Conservation (phyloP, 441 rosid species). For the Iberis amara region DNA sequence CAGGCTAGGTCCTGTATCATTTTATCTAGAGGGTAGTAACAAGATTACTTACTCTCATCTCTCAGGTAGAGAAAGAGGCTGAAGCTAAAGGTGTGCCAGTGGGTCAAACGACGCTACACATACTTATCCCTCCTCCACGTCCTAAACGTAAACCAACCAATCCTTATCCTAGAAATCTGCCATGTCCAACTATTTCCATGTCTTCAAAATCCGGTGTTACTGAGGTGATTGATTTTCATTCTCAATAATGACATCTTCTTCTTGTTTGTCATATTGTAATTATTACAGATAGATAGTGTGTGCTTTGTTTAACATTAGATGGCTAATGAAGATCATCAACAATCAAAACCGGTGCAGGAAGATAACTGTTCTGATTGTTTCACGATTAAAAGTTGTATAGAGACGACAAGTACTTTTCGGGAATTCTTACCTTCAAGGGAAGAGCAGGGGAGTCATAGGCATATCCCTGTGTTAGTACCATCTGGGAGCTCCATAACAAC, state of each 20-base stretch:
- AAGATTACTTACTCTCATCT: conserved; percentile 1
- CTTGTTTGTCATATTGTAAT: too few species aligned
- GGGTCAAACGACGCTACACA: conserved; percentile 61
- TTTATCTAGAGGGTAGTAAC: conserved; percentile 11
- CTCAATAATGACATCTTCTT: too few species aligned
- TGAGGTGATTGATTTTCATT: conserved; percentile 45
- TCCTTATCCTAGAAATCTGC: conserved; percentile 82
- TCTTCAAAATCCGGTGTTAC: conserved; percentile 33
- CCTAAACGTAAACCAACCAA: conserved; percentile 83
- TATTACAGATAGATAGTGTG: not conserved
- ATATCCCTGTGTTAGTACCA: conserved; percentile 49
- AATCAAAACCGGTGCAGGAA: too few species aligned
- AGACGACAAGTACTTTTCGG: conserved; percentile 21
- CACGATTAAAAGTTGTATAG: conserved; percentile 21
- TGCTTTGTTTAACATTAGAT: conserved; percentile 14
- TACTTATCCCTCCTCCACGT: conserved; percentile 89
- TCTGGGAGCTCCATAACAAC: conserved; percentile 45
- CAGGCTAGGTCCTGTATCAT: too few species aligned
- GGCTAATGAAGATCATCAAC: conserved; percentile 12
- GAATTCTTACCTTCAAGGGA: conserved; percentile 29
- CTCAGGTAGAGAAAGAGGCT: conserved; percentile 91
- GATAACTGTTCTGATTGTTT: conserved; percentile 22
- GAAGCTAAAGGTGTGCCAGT: conserved; percentile 64
- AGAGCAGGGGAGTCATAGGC: conserved; percentile 44
- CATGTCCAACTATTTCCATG: conserved; percentile 30